Evolutionary conservation across 2,329 filamentous ascomycete species (phyloP), one percentile per base, ranked within the genome.

Genomic region (Zasmidium angulare): DNA sequence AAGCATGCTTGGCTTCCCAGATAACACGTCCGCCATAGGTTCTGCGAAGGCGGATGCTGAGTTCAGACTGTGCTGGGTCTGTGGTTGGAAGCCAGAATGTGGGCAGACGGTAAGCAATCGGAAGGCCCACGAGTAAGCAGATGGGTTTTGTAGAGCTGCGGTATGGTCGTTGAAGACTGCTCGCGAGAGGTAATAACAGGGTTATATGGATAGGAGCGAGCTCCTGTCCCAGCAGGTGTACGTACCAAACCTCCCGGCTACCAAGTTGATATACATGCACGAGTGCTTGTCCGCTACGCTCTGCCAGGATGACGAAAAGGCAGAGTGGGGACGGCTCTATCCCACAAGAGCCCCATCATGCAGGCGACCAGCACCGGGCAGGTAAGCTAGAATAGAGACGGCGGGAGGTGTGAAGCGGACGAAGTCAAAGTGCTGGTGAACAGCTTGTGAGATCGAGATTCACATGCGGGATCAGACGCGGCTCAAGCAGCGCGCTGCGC

Each of bases 281-380:
- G 52, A 50, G 36, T 57, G 43, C 50, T 55, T 49, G 58, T 58
- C 54, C 50, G 43, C 58, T 61, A 59, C 61, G 50, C 50, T 60
- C 43, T 55, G 58, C 63, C 55, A 49, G 60, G 61, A 67, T 67
- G 65, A 67, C 65, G 63, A 58, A 60, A 63, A 57, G n/a, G 52
- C 56, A 55, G n/a, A n/a, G 63, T 61, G 60, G 55, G 51, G 55
- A 58, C 56, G 53, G 53, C 50, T 59, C 55, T 58, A 63, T 64
- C 58, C 63, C 63, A 60, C 62, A 52, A 53, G 24, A 65, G 59
- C 53, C 55, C 40, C 57, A 56, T 58, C 57, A 55, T 55, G 62
- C 62, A 62, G 49, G 40, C 53, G 52, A 56, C 53, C 53, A 49
- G 56, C 57, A 55, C 63, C 50, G 61, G 57, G 53, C 58, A 48